Percentiles rank a stretch among this genome's conserved stretches.
phyloP scores from a whole-genome alignment of 805 yeast species.

The Dipodascus geniculatus region DNA sequence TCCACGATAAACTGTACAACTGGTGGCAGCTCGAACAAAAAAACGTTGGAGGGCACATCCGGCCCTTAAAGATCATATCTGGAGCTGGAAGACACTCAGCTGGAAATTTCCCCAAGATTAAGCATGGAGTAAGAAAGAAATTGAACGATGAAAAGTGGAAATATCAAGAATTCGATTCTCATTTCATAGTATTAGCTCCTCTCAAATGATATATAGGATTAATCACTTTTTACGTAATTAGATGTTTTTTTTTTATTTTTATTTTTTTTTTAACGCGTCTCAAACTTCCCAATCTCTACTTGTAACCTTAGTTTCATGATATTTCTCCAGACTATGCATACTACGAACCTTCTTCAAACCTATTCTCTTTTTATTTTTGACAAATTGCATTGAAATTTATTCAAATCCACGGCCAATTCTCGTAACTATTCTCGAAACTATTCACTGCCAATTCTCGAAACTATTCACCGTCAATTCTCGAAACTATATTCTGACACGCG shows the following conservation, averaged over 20 bases:
- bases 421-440: too few species aligned
- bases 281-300: not conserved
- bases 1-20: conserved; percentile 6
- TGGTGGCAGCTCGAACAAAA: conserved; percentile 9
- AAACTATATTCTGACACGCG: not conserved
- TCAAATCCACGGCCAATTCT: too few species aligned
- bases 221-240: not conserved
- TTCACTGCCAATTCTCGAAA: too few species aligned
- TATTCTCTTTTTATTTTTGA: not conserved
- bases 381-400: too few species aligned
- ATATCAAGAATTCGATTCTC: conserved; percentile 10
- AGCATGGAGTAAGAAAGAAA: conserved; percentile 12
- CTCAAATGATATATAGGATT: not conserved
- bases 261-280: not conserved
- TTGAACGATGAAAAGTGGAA: conserved; percentile 8
- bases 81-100: conserved; percentile 16
- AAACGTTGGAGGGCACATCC: not conserved
- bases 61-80: conserved; percentile 12
- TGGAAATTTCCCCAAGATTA: conserved; percentile 16
- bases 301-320: not conserved
- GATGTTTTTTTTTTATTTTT: not conserved
- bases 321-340: too few species aligned
- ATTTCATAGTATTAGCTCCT: conserved; percentile 4
- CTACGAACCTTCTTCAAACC: too few species aligned
- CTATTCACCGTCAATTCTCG: too few species aligned